These are phyloP conservation scores for Tetracladium marchalianum DNA, from an alignment of 495 filamentous ascomycete genomes.

Conservation along the genomic window DNA sequence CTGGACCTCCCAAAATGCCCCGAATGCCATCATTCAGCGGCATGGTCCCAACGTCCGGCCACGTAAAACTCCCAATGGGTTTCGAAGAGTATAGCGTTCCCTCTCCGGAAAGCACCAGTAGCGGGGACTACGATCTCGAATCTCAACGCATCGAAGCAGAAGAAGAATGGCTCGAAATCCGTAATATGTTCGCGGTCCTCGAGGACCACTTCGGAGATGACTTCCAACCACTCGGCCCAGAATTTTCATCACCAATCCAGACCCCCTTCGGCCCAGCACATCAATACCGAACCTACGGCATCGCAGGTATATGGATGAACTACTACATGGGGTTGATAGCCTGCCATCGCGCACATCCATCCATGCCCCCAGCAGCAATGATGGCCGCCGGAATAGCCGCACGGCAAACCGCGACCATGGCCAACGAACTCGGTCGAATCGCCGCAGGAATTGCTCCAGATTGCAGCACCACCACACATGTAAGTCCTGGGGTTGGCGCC, in stretches of 20 bases:
- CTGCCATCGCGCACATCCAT: constrained; percentile 67
- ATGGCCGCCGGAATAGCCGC: constrained; percentile 42
- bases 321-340: constrained; percentile 77
- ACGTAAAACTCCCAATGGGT: constrained; percentile 43
- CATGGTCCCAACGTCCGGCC: constrained; percentile 48
- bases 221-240: constrained; percentile 69
- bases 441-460: constrained; percentile 68
- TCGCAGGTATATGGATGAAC: constrained; percentile 75
- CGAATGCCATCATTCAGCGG: constrained; percentile 40
- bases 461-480: constrained; percentile 40
- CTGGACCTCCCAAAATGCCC: constrained; percentile 14
- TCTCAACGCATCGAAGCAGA: constrained; percentile 58
- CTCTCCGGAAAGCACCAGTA: constrained; percentile 27
- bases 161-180: constrained; percentile 70
- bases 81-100: constrained; percentile 24
- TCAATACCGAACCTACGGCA: constrained; percentile 75
- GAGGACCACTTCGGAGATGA: constrained; percentile 56
- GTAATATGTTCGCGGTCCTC: constrained; percentile 57
- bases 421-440: constrained; percentile 71
- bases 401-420: constrained; percentile 53
- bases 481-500: constrained; percentile 74
- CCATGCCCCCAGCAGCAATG: constrained; percentile 89
- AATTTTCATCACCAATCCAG: constrained; percentile 47
- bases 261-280: constrained; percentile 79
- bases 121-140: constrained; percentile 43